Evolutionary conservation across 2,329 filamentous ascomycete species (phyloP).

Genomic region (Chaetomiaceae sp.): DNA sequence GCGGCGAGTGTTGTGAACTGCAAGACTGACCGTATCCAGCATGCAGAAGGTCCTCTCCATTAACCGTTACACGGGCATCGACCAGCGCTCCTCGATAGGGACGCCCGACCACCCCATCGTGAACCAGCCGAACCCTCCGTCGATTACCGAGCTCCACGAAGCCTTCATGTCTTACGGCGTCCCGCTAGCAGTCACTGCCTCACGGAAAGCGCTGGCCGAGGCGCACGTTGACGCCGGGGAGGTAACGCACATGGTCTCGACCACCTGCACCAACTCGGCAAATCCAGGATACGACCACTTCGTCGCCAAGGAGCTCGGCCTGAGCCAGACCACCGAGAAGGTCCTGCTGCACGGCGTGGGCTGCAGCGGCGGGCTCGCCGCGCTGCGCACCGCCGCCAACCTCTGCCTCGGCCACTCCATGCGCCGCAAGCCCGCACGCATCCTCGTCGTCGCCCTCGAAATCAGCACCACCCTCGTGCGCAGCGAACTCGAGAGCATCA

Average conservation of each 20-base stretch:
- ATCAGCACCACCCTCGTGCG: conserved; percentile 55
- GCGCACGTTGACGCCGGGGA: conserved; percentile 43
- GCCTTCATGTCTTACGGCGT: conserved; percentile 53
- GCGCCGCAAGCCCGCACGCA: conserved; percentile 52
- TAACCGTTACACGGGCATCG: conserved; percentile 60
- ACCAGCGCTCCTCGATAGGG: conserved; percentile 56
- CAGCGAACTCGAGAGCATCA: conserved; percentile 59
- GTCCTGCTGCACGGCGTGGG: conserved; percentile 61
- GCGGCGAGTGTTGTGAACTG: not conserved
- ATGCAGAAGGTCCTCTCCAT: conserved; percentile 59
- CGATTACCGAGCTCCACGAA: conserved; percentile 49
- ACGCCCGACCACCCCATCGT: conserved; percentile 55
- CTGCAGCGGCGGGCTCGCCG: conserved; percentile 58
- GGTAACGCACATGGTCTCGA: conserved; percentile 62
- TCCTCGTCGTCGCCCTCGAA: conserved; percentile 61
- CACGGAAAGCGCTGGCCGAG: conserved; percentile 50
- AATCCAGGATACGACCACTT: conserved; percentile 65
- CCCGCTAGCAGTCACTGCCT: conserved; percentile 49
- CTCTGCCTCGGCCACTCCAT: conserved; percentile 58
- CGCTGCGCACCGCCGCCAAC: conserved; percentile 58
- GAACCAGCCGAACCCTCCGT: conserved; percentile 48
- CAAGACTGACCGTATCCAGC: conserved; percentile 30
- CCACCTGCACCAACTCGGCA: conserved; percentile 63
- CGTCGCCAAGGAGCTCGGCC: conserved; percentile 52
- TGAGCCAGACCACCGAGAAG: conserved; percentile 55